A percentile compares a stretch with the other conserved stretches of the same genome.
Conservation (phyloP, 208 protist genomes). For the Kentomonas sorsogonicus region DNA sequence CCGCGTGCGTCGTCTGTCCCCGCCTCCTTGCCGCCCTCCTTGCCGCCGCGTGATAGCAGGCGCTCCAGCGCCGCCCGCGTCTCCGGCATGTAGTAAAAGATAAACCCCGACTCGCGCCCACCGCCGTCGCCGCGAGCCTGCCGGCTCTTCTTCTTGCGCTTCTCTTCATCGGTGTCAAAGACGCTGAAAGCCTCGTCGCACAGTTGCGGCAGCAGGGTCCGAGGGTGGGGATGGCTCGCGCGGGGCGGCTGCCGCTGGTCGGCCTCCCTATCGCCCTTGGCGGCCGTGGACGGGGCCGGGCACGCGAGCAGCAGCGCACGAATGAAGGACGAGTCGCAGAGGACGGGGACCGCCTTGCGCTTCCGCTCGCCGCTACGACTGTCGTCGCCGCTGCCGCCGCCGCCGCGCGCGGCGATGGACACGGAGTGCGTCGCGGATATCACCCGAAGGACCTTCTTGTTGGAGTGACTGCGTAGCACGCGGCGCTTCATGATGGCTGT, state of each 20-base stretch:
- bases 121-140: slow-evolving; percentile 4
- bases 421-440: slow-evolving; percentile 56
- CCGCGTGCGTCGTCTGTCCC: no score
- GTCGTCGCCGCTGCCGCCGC: neutral
- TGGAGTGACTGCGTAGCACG: slow-evolving; percentile 69
- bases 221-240: neutral
- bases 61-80: no score
- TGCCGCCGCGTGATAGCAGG: no score
- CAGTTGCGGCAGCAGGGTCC: neutral
- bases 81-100: slow-evolving; percentile 3
- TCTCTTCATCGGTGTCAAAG: slow-evolving; percentile 4
- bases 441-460: slow-evolving; percentile 68
- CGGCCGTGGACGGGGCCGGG: slow-evolving; percentile 26
- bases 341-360: slow-evolving; percentile 33
- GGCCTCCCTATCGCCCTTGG: slow-evolving; percentile 15
- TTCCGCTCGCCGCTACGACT: neutral
- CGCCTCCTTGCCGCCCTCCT: no score
- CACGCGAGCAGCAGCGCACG: slow-evolving; percentile 43
- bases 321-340: slow-evolving; percentile 79
- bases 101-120: slow-evolving; percentile 8
- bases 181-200: slow-evolving; percentile 3
- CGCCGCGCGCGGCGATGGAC: slow-evolving; percentile 10
- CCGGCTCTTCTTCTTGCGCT: slow-evolving; percentile 14
- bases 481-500: slow-evolving; percentile 59
- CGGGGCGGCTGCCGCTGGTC: slow-evolving; percentile 14